phyloP scores from a whole-genome alignment of 371 early-diverging fungal genomes.

The Capillidium heterosporum region DNA sequence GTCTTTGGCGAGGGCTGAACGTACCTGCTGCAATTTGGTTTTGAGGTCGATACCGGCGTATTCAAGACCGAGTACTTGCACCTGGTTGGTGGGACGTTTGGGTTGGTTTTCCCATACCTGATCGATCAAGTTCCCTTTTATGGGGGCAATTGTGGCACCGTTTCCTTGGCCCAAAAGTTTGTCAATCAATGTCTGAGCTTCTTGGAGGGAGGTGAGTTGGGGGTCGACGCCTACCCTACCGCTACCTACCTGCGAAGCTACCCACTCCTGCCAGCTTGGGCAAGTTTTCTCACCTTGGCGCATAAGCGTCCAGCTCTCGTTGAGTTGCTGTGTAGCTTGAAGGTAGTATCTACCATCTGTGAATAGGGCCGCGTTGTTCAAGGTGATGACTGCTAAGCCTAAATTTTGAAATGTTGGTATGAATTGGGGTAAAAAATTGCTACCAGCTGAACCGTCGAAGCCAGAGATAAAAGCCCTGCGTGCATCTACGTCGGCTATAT shows the following conservation, averaged over 20 bases:
- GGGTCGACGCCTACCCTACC: conserved; percentile 13
- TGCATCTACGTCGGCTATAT: conserved; percentile 80
- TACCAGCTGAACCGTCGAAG: conserved; percentile 95
- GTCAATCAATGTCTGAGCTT: conserved; percentile 32
- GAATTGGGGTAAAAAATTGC: conserved; percentile 5
- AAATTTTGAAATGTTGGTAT: background rate
- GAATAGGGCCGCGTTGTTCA: conserved; percentile 58
- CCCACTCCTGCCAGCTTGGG: conserved; percentile 77
- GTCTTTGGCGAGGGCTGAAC: conserved; percentile 31
- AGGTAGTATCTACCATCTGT: conserved; percentile 98
- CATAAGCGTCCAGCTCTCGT: conserved; percentile 80
- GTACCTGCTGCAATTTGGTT: conserved; percentile 40
- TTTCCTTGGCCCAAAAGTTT: conserved; percentile 17
- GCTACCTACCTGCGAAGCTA: conserved; percentile 17
- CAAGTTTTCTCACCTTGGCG: conserved; percentile 76
- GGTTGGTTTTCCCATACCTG: conserved; percentile 60
- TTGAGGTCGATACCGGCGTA: conserved; percentile 38
- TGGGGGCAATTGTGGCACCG: conserved; percentile 22
- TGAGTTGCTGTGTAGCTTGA: conserved; percentile 88
- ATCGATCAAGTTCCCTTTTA: conserved; percentile 58
- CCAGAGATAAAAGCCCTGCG: conserved; percentile 91
- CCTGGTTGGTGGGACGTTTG: conserved; percentile 30
- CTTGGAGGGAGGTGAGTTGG: conserved; percentile 15
- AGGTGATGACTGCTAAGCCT: conserved; percentile 60
- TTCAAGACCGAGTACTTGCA: conserved; percentile 40